Evolutionary conservation across 1,284 basidiomycete species (phyloP), one percentile per base, ranked within the genome.

Genomic region (Caloboletus firmus): DNA sequence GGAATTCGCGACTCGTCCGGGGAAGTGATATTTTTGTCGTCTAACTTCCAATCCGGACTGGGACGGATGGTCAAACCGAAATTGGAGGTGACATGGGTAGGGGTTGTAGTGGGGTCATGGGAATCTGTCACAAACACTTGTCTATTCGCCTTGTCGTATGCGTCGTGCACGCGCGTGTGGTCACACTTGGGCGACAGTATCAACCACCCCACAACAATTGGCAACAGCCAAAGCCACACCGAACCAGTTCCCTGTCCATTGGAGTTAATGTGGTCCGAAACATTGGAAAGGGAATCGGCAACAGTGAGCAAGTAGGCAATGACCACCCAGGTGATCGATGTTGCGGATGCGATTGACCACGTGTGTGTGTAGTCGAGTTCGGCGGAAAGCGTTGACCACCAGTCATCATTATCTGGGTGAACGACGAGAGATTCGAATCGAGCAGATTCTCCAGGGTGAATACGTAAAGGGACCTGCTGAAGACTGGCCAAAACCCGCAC

Each of bases 261-360:
- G 2, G 66, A 63, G 28, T 70, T 60, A 11, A 74, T 53, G 28
- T 60, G 36, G 5, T 45, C 22, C 2, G 43, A 42, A 7, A 71
- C 50, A 26, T 63, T 62, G 6, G 65, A 64, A 43, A 79, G 72
- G 8, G 74, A 72, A 51, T 75, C 70, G n/a, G 71, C 60, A 11
- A 78, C 64, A 2, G 72, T 77, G 51, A 79, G 73, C 3, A 73
- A 26, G 54, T 74, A 79, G 2, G 78, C 77, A 13, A 78, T 55
- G 28, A 74, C 47, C 1, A 79, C 78, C 75, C 75, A 79, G 0
- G 59, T 46, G 20, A 77, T 74, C 6, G 72, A 74, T 10, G 70
- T 66, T 3, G 66, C 72, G 0, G 75, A 69, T 2, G 75, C 64
- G 9, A 76, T 71, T 0, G 74, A 74, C 76, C 76, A 79, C 12